phyloP scores from a whole-genome alignment of 257 asterid genomes.

The Scutellaria minor region DNA sequence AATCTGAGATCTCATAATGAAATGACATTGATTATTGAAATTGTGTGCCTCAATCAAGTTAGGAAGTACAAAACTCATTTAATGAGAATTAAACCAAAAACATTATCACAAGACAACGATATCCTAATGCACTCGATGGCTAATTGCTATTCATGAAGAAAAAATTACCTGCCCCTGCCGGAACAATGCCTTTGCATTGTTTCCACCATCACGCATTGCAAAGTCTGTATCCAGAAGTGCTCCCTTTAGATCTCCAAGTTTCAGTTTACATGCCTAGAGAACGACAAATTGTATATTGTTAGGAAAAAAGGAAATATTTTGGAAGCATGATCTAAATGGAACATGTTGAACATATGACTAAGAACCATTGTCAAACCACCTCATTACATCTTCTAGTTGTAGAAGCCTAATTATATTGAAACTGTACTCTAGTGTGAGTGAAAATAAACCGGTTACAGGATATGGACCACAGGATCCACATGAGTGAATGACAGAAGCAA shows the following conservation, averaged over 20 bases:
- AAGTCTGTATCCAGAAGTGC: conserved; percentile 94
- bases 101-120: background rate
- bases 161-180: conserved; percentile 95
- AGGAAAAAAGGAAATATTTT: background rate
- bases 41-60: conserved; percentile 1
- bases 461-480: background rate
- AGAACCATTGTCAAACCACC: background rate
- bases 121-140: background rate
- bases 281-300: conserved; percentile 3
- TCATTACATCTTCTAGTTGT: conserved; percentile 6
- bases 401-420: conserved; percentile 6
- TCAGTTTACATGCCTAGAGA: conserved; percentile 85
- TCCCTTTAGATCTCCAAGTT: conserved; percentile 85
- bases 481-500: conserved; percentile 4
- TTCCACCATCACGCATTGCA: conserved; percentile 94
- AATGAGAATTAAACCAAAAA: background rate
- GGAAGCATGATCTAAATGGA: background rate
- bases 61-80: background rate
- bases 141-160: conserved; percentile 8
- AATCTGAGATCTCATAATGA: background rate
- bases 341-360: background rate
- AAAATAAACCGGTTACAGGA: background rate
- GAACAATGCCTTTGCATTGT: conserved; percentile 94
- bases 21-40: conserved; percentile 4
- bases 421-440: background rate